Evolutionary conservation across 495 filamentous ascomycete genomes (phyloP).

Genomic region (Rostrohypoxylon terebratum): DNA sequence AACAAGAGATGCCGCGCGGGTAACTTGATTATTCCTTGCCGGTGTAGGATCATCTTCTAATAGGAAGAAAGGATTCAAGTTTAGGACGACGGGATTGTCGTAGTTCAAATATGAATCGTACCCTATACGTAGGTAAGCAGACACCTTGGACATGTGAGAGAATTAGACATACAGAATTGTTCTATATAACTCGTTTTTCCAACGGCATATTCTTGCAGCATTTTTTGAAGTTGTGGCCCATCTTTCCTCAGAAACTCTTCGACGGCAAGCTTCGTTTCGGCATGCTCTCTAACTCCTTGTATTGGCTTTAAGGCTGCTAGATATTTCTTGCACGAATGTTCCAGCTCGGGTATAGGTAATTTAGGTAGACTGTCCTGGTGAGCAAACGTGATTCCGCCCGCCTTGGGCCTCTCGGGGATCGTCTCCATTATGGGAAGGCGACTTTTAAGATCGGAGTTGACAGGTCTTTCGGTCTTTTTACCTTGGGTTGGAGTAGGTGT

Average conservation of each 20-base stretch:
- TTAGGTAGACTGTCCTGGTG: constrained; percentile 90
- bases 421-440: constrained; percentile 52
- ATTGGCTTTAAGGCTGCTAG: constrained; percentile 82
- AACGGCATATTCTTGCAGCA: constrained; percentile 90
- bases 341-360: constrained; percentile 93
- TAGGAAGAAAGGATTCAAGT: constrained; percentile 97
- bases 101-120: constrained; percentile 99
- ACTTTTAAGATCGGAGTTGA: constrained; percentile 44
- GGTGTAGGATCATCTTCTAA: constrained; percentile 98
- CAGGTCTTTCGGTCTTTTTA: constrained; percentile 47
- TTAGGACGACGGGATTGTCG: constrained; percentile 96
- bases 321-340: constrained; percentile 82
- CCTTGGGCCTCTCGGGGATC: constrained; percentile 56
- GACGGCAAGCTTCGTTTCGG: constrained; percentile 82
- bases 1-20: constrained; percentile 89
- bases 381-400: constrained; percentile 84
- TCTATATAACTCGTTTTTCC: constrained; percentile 97
- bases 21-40: constrained; percentile 95
- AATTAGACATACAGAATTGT: constrained; percentile 86
- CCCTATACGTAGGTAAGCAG: constrained; percentile 67
- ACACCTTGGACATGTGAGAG: not conserved
- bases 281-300: constrained; percentile 82
- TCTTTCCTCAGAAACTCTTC: constrained; percentile 87
- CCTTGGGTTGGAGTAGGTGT: constrained; percentile 49
- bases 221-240: constrained; percentile 87